Percentiles rank a stretch among this genome's conserved stretches.
Evolutionary conservation across 1,284 basidiomycete genomes (phyloP).

Genomic region (Pseudozyma sp.): DNA sequence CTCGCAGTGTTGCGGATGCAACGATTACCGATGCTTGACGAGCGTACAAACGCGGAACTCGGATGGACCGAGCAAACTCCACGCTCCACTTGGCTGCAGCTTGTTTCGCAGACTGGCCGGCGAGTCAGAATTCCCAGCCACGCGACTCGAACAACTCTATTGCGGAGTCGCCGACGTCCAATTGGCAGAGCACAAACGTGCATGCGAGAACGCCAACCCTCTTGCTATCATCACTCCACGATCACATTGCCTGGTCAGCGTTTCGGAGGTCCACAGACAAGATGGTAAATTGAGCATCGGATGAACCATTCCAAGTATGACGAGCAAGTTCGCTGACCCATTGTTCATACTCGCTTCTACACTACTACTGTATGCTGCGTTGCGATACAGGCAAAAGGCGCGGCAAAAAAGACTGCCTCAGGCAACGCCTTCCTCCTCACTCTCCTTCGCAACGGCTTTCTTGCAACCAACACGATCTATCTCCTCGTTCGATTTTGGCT

Average conservation of each 20-base stretch:
- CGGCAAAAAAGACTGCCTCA: constrained; percentile 52
- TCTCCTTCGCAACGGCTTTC: constrained; percentile 59
- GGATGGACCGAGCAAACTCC: constrained; percentile 3
- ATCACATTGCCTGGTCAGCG: background rate
- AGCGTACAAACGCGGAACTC: background rate
- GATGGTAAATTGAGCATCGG: background rate
- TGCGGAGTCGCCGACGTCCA: background rate
- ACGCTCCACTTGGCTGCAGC: too few species aligned
- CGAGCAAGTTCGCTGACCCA: background rate
- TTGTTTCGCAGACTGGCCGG: background rate
- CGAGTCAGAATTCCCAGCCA: background rate
- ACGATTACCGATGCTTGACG: too few species aligned
- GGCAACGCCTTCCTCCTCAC: constrained; percentile 56
- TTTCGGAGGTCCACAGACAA: background rate
- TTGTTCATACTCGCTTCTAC: too few species aligned
- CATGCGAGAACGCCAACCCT: background rate
- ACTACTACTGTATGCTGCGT: background rate
- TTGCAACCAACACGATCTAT: constrained; percentile 60
- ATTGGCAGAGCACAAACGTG: background rate
- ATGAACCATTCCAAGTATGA: too few species aligned
- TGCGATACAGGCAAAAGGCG: constrained; percentile 44
- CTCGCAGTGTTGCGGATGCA: too few species aligned
- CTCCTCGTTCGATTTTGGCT: constrained; percentile 55
- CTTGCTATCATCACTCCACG: background rate
- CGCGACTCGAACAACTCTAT: background rate